A percentile compares a stretch with the other conserved stretches of the same genome.
Evolutionary conservation across 225 moss, liverwort and hornwort genomes (phyloP).

Genomic region (Thuidium tamariscinum): DNA sequence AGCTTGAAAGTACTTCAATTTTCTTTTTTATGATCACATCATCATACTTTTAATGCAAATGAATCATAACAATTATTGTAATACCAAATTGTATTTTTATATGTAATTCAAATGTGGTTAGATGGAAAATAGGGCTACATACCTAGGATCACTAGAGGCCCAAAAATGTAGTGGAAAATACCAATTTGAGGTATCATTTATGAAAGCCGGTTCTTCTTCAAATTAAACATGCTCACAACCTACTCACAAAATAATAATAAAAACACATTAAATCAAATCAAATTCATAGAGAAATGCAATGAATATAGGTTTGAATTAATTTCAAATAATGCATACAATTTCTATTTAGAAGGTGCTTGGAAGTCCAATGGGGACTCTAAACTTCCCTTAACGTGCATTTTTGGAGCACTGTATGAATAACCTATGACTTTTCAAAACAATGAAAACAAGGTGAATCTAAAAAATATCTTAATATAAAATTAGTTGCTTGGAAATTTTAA

Average conservation of each 20-base stretch:
- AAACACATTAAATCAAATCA: no score
- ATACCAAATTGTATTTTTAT: not conserved
- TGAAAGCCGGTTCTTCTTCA: no score
- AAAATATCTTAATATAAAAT: not conserved
- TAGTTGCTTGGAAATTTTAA: no score
- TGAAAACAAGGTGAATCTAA: not conserved
- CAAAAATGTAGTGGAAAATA: not conserved
- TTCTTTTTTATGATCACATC: not conserved
- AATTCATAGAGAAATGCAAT: no score
- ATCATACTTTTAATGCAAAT: not conserved
- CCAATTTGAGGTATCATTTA: not conserved
- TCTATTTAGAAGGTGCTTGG: no score
- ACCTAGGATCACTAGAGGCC: not conserved
- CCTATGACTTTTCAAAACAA: not conserved
- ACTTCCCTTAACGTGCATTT: not conserved
- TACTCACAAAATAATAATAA: no score
- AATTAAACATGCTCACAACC: no score
- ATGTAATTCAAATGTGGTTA: not conserved
- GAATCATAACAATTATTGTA: not conserved
- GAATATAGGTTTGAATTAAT: no score
- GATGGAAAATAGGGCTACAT: not conserved
- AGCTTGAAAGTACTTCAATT: not conserved
- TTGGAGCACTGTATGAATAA: fast-evolving
- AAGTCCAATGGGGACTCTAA: fast-evolving
- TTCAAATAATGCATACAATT: no score